Percentiles rank a stretch among this genome's conserved stretches.
Evolutionary conservation across 2,329 filamentous ascomycete genomes (phyloP).

Genomic region (Neofusicoccum ribis): DNA sequence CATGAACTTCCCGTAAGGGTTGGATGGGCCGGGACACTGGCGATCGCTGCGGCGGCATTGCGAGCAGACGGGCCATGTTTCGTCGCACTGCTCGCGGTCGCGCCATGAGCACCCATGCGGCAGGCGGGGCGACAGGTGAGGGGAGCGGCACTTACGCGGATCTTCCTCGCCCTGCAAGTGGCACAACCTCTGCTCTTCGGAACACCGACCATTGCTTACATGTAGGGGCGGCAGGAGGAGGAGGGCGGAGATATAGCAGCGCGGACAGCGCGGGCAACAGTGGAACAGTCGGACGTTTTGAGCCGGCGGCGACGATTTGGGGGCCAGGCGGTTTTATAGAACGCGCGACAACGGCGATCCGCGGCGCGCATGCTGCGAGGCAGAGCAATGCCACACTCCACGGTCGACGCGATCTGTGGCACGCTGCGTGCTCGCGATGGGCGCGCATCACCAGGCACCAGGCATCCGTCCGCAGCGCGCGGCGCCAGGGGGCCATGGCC

Average conservation of each 20-base stretch:
- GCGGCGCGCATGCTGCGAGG: too few species aligned
- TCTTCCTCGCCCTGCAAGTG: slow-evolving; percentile 15
- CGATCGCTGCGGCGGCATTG: slow-evolving; percentile 38
- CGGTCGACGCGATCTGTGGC: background rate
- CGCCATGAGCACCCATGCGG: slow-evolving; percentile 16
- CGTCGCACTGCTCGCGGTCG: slow-evolving; percentile 29
- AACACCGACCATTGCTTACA: slow-evolving; percentile 17
- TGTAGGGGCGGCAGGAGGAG: background rate
- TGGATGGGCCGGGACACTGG: slow-evolving; percentile 32
- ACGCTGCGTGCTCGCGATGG: background rate
- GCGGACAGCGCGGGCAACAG: background rate
- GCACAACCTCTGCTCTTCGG: slow-evolving; percentile 18
- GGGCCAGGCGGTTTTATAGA: slow-evolving; percentile 5
- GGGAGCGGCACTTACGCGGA: slow-evolving; percentile 8
- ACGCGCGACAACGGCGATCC: too few species aligned
- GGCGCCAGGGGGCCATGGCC: background rate
- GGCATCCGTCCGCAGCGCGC: background rate
- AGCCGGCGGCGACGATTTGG: background rate
- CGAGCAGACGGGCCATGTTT: slow-evolving; percentile 35
- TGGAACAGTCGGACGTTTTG: background rate
- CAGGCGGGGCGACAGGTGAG: background rate
- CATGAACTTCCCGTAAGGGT: slow-evolving; percentile 15
- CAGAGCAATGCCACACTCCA: too few species aligned
- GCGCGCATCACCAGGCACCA: slow-evolving; percentile 1
- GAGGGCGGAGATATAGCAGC: background rate